phyloP scores from a whole-genome alignment of 2,329 filamentous ascomycete genomes.

The Aureobasidium musti region DNA sequence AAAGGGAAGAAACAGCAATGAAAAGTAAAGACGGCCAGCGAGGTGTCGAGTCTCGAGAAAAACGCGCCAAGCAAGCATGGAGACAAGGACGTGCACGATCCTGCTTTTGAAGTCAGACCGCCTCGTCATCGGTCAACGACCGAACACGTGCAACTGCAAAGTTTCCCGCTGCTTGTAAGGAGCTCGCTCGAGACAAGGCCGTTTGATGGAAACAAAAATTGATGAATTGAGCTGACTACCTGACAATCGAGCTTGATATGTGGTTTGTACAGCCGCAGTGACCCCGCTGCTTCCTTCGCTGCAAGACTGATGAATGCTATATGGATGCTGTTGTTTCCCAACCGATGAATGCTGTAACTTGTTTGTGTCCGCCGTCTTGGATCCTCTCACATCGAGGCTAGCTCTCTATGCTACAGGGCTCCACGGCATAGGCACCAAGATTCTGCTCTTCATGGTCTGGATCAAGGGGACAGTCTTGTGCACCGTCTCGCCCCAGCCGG shows the following conservation, averaged over 20 bases:
- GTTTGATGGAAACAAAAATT: not conserved
- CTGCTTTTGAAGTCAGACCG: slow-evolving; percentile 19
- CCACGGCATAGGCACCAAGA: slow-evolving; percentile 94
- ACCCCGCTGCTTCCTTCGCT: not conserved
- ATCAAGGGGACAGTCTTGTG: slow-evolving; percentile 98
- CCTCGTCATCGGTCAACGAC: slow-evolving; percentile 3
- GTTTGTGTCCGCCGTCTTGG: not conserved
- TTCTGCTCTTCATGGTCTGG: slow-evolving; percentile 91
- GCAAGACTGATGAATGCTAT: slow-evolving; percentile 20
- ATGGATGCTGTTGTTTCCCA: slow-evolving; percentile 13
- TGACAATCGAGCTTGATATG: not conserved
- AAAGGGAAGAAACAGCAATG: not conserved
- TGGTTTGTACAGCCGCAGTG: not conserved
- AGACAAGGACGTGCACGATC: slow-evolving; percentile 18
- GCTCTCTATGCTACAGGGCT: slow-evolving; percentile 59
- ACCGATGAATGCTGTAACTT: slow-evolving; percentile 12
- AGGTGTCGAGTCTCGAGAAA: slow-evolving; percentile 13
- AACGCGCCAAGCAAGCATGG: slow-evolving; percentile 13
- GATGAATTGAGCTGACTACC: slow-evolving; percentile 1
- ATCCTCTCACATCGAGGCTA: not conserved
- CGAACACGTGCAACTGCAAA: slow-evolving; percentile 15
- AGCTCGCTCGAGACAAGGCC: not conserved
- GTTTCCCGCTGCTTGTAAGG: not conserved
- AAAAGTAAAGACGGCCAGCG: not conserved
- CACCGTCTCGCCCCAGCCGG: slow-evolving; percentile 95